Base-by-base conservation (phyloP, 78 protist species). In the Trichosphaerium sp. region DNA sequence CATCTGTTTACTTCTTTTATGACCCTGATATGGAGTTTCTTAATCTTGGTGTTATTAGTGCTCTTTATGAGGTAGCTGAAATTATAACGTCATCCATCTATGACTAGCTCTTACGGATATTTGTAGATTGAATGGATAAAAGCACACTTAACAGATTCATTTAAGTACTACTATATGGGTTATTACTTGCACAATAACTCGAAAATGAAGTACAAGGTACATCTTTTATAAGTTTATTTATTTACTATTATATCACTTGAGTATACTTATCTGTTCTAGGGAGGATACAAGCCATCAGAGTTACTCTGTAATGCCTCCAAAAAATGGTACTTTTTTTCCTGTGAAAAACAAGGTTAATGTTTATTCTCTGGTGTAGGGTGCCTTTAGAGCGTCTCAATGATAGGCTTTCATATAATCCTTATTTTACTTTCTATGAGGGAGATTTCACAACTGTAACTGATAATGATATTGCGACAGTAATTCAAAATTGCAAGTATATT, bases 171-270 rank as follows among this genome's bases (percentile, higher is more conserved):
- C 18, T 85, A 85, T 47, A 52, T 85, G 75, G 91, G 90, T 12
- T 38, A 49, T 32, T 84, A 72, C 65, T 72, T 82, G 37, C 82
- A 77, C 44, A 39, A 35, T 23, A 80, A 85, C 44, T 76, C 47
- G 11, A 88, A 88, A 72, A 84, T 85, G 93, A 44, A 56, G 29
- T 78, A 80, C 76, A 85, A 85, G 47, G 82, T n/a, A n/a, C n/a
- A n/a, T n/a, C n/a, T 32, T 26, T 21, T 64, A 10, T 63, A 63
- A n/a, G n/a, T n/a, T 21, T n/a, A 57, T n/a, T n/a, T n/a, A n/a
- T n/a, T n/a, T n/a, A n/a, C n/a, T n/a, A n/a, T n/a, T n/a, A n/a
- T n/a, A n/a, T n/a, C n/a, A n/a, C n/a, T n/a, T n/a, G n/a, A n/a
- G n/a, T n/a, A n/a, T n/a, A n/a, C n/a, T n/a, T n/a, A n/a, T n/a